Evolutionary conservation across 176 grass and related monocot species (phyloP).

Genomic region (Urochloa ruziziensis): DNA sequence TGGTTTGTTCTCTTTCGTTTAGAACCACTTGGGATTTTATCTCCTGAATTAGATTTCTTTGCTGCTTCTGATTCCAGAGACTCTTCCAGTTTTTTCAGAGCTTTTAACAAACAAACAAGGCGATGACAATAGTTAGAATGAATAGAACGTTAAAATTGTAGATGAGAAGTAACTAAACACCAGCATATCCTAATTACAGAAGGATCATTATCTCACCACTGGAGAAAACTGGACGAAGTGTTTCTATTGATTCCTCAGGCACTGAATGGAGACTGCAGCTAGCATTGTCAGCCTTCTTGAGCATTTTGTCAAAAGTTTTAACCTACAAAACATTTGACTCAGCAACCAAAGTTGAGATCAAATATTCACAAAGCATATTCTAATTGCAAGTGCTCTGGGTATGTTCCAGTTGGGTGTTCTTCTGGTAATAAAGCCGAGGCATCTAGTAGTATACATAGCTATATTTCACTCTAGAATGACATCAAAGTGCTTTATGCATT

Average conservation of each 20-base stretch:
- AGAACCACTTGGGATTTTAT: conserved; percentile 31
- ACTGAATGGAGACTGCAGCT: conserved; percentile 54
- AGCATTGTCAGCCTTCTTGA: conserved; percentile 71
- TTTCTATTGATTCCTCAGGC: conserved; percentile 60
- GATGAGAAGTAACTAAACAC: background rate
- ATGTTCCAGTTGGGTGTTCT: background rate
- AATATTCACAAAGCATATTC: background rate
- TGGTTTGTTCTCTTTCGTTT: conserved; percentile 56
- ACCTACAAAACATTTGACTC: conserved; percentile 44
- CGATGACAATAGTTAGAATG: conserved; percentile 13
- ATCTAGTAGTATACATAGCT: background rate
- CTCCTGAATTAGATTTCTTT: conserved; percentile 48
- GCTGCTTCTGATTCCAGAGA: conserved; percentile 53
- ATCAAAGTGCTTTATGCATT: background rate
- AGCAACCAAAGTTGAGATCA: conserved; percentile 15
- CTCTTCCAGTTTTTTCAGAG: conserved; percentile 77
- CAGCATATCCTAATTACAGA: background rate
- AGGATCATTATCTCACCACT: conserved; percentile 32
- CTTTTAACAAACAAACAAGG: conserved; percentile 43
- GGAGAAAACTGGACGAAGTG: conserved; percentile 60
- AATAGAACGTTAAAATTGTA: background rate
- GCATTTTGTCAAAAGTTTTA: conserved; percentile 80
- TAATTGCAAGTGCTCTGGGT: background rate
- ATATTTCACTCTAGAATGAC: conserved; percentile 14
- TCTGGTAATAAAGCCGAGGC: conserved; percentile 2